These are phyloP conservation scores for Chaetomium sp. DNA, from an alignment of 2,329 filamentous ascomycete genomes.

Conservation along the genomic window DNA sequence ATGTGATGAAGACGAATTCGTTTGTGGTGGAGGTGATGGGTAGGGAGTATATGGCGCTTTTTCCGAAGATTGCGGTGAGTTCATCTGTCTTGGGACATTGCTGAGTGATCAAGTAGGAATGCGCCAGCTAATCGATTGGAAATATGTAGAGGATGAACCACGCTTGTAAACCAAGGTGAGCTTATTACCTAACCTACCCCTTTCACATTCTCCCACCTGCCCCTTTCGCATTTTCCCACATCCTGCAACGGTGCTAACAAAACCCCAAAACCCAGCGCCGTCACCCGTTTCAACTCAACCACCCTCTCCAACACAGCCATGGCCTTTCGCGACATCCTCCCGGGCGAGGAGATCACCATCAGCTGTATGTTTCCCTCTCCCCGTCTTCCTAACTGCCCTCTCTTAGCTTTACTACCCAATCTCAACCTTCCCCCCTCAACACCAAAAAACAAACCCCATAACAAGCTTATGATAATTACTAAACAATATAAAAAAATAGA, in stretches of 20 bases:
- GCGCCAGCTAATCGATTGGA: no score
- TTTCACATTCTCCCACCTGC: neutral
- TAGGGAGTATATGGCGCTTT: conserved; percentile 27
- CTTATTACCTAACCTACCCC: neutral
- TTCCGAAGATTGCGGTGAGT: conserved; percentile 31
- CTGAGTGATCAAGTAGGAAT: no score
- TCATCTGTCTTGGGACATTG: no score
- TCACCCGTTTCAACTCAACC: conserved; percentile 19
- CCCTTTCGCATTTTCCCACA: neutral
- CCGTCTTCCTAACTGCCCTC: neutral
- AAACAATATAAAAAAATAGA: no score
- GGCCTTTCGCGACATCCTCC: conserved; percentile 24
- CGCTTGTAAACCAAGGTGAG: conserved; percentile 33
- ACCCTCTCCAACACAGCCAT: conserved; percentile 21
- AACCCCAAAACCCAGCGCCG: no score
- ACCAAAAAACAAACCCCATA: no score
- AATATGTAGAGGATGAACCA: conserved; percentile 36
- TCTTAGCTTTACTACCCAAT: neutral
- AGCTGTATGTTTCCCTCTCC: conserved; percentile 21
- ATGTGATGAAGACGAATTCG: conserved; percentile 32
- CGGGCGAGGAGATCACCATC: conserved; percentile 28
- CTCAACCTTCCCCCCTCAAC: no score
- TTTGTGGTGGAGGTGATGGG: conserved; percentile 26
- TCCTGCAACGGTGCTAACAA: no score
- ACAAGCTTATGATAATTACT: no score